Percentiles rank a stretch among this genome's conserved stretches.
phyloP scores from a whole-genome alignment of 768 basidiomycete species.

The Hygrocybe coccinea region DNA sequence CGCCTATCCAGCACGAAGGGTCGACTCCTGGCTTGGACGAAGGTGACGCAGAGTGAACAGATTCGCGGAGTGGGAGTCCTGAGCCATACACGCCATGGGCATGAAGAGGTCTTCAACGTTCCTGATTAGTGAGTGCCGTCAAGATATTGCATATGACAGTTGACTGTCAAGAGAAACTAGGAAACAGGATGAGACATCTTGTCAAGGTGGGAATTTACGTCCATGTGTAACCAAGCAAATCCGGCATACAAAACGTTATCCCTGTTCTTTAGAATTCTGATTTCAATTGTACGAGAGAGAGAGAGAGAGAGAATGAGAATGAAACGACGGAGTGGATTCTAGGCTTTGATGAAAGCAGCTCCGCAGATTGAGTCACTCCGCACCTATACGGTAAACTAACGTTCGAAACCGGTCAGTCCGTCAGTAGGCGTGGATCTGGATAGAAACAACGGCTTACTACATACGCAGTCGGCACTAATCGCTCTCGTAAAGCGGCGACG shows the following conservation, averaged over 20 bases:
- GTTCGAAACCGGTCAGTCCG: too few relatives aligned
- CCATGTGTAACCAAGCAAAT: background rate
- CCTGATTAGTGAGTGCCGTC: background rate
- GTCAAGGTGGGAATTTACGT: background rate
- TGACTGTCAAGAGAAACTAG: background rate
- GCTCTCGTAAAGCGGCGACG: too few relatives aligned
- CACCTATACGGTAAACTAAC: too few relatives aligned
- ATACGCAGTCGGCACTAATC: too few relatives aligned
- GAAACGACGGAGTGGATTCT: too few relatives aligned
- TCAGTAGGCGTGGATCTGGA: too few relatives aligned
- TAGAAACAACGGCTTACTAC: too few relatives aligned
- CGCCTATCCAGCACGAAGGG: conserved; percentile 3
- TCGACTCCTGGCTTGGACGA: background rate
- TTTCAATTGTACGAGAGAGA: too few relatives aligned
- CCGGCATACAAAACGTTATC: background rate
- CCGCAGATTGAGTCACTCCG: too few relatives aligned
- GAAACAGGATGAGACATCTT: background rate
- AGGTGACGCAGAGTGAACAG: background rate
- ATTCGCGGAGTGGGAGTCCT: conserved; percentile 4
- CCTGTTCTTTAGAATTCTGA: too few relatives aligned
- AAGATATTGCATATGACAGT: background rate
- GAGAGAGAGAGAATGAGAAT: too few relatives aligned
- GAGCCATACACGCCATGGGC: background rate
- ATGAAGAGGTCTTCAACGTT: background rate
- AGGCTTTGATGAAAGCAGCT: too few relatives aligned